Percentiles rank a stretch among this genome's conserved stretches.
phyloP scores from a whole-genome alignment of 1,284 basidiomycete genomes.

The Tilletia indica region DNA sequence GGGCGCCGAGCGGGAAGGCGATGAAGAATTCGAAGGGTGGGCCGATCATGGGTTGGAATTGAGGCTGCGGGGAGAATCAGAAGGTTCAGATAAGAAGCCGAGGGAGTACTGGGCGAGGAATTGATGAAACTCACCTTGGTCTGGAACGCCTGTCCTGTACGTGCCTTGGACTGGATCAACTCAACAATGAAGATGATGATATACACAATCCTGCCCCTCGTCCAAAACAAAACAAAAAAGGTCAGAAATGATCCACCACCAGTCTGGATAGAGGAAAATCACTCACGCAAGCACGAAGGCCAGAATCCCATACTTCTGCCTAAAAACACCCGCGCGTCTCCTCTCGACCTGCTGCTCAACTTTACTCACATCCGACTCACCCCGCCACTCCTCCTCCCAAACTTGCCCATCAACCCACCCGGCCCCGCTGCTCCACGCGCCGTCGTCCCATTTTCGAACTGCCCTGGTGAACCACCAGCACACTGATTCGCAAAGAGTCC shows the following conservation, averaged over 20 bases:
- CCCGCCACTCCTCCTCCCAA: background rate
- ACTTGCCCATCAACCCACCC: background rate
- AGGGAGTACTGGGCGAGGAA: background rate
- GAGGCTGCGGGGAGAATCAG: slow-evolving; percentile 61
- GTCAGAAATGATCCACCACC: background rate
- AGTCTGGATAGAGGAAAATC: background rate
- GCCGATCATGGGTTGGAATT: slow-evolving; percentile 87
- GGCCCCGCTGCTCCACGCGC: background rate
- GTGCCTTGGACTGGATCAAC: slow-evolving; percentile 44
- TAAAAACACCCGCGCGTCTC: background rate
- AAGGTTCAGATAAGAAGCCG: background rate
- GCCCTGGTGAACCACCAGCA: background rate
- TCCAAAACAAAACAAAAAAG: background rate
- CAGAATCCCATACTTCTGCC: slow-evolving; percentile 9
- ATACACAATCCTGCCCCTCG: slow-evolving; percentile 59
- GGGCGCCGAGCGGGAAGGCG: slow-evolving; percentile 69
- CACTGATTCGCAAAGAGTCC: slow-evolving; percentile 31
- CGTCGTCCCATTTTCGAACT: too few species aligned
- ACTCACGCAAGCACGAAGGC: background rate
- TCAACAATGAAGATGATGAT: slow-evolving; percentile 59
- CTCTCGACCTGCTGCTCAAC: slow-evolving; percentile 10
- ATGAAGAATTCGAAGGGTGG: slow-evolving; percentile 82
- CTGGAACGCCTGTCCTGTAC: slow-evolving; percentile 54
- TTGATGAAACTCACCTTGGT: slow-evolving; percentile 25
- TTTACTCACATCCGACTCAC: background rate